phyloP scores from a whole-genome alignment of 2,329 filamentous ascomycete genomes.

The Parasarocladium wereldwijsianum region DNA sequence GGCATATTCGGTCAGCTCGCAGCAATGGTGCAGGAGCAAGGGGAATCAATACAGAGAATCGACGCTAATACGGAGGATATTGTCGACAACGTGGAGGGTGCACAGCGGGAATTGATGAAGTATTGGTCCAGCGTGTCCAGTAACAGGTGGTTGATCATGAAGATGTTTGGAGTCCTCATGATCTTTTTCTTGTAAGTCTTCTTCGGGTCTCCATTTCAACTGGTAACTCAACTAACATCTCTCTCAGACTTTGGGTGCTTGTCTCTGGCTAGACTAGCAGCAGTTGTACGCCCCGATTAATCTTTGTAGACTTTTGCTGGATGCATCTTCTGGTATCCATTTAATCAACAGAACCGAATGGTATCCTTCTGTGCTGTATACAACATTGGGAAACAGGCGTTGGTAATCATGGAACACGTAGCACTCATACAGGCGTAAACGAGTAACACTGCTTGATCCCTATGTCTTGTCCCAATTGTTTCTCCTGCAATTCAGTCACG shows the following conservation, averaged over 20 bases:
- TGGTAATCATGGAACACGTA: too few species aligned
- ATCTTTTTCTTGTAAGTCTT: slow-evolving; percentile 61
- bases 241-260: slow-evolving; percentile 22
- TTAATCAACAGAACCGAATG: too few species aligned
- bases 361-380: too few species aligned
- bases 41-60: slow-evolving; percentile 93
- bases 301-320: too few species aligned
- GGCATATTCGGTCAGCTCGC: slow-evolving; percentile 86
- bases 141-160: slow-evolving; percentile 88
- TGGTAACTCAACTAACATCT: not conserved
- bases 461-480: too few species aligned
- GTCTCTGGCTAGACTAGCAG: slow-evolving; percentile 14
- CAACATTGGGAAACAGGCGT: too few species aligned
- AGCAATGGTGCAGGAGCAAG: slow-evolving; percentile 93
- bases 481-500: too few species aligned
- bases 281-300: too few species aligned
- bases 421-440: too few species aligned
- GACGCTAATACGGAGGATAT: slow-evolving; percentile 97
- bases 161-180: slow-evolving; percentile 73
- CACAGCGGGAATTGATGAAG: slow-evolving; percentile 86
- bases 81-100: slow-evolving; percentile 95
- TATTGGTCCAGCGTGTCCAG: slow-evolving; percentile 92
- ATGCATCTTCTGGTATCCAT: too few species aligned
- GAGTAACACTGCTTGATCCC: too few species aligned
- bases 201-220: not conserved